phyloP scores from a whole-genome alignment of 108 stramenopile genomes.

The Fragilariopsis cylindrus region DNA sequence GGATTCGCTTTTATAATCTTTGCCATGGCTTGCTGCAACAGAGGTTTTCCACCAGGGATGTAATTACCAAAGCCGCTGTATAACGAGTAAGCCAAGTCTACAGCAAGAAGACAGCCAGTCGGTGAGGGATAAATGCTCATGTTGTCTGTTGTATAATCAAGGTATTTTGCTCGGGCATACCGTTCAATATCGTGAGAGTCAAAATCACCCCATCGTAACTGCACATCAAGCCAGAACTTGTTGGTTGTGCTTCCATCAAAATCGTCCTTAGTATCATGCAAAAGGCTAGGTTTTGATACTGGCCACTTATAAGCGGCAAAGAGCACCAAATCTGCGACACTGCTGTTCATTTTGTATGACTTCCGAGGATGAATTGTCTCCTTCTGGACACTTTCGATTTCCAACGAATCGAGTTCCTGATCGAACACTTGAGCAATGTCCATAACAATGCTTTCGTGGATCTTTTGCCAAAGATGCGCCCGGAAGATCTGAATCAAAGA shows the following conservation, averaged over 20 bases:
- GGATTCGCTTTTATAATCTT: slow-evolving; percentile 99
- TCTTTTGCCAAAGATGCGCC: slow-evolving; percentile 99
- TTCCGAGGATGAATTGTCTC: slow-evolving; percentile 99
- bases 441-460: slow-evolving; percentile 99
- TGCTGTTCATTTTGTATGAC: slow-evolving; percentile 99
- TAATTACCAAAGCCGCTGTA: slow-evolving; percentile 98
- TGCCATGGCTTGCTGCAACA: slow-evolving; percentile 98
- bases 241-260: slow-evolving; percentile 96
- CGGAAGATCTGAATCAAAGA: slow-evolving; percentile 92
- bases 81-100: slow-evolving; percentile 98
- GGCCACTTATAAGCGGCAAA: slow-evolving; percentile 99
- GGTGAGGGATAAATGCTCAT: slow-evolving; percentile 99
- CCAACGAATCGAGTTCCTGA: slow-evolving; percentile 97
- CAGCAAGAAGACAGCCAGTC: slow-evolving; percentile 92
- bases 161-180: slow-evolving; percentile 95
- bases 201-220: slow-evolving; percentile 99
- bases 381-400: slow-evolving; percentile 99
- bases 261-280: slow-evolving; percentile 96
- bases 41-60: slow-evolving; percentile 97
- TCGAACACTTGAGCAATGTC: slow-evolving; percentile 98
- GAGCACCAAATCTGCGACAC: slow-evolving; percentile 97
- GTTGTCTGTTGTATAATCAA: slow-evolving; percentile 99
- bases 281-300: slow-evolving; percentile 94
- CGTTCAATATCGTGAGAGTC: slow-evolving; percentile 99
- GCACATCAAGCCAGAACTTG: slow-evolving; percentile 99